Conservation (phyloP, 1,284 basidiomycete species). For the Cutaneotrichosporon sp. region DNA sequence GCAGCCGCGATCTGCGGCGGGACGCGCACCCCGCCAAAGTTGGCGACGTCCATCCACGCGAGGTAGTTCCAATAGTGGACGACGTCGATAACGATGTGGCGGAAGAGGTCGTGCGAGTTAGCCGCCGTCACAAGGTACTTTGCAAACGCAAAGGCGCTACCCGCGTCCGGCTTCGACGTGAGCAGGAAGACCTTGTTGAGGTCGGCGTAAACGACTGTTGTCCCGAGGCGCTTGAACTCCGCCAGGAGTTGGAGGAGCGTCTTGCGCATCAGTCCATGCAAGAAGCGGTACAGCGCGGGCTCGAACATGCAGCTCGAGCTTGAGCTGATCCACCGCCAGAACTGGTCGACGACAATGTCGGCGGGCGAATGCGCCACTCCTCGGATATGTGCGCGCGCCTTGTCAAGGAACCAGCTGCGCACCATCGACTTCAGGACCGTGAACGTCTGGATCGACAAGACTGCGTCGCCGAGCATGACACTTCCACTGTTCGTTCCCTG, state of each 20-base stretch:
- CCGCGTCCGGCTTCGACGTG: conserved; percentile 88
- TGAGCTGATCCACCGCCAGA: conserved; percentile 96
- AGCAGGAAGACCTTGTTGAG: conserved; percentile 87
- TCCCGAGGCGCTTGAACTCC: conserved; percentile 93
- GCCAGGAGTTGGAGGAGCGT: conserved; percentile 95
- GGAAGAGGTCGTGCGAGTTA: conserved; percentile 92
- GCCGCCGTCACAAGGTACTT: conserved; percentile 92
- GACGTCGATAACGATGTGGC: conserved; percentile 83
- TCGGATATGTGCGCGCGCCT: conserved; percentile 60
- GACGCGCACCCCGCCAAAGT: conserved; percentile 87
- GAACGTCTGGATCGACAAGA: conserved; percentile 88
- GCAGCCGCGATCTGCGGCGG: conserved; percentile 56
- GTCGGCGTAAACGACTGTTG: conserved; percentile 91
- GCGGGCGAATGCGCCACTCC: conserved; percentile 52
- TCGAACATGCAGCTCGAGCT: conserved; percentile 85
- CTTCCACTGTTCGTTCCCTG: conserved; percentile 69
- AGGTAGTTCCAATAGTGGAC: conserved; percentile 93
- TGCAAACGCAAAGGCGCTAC: conserved; percentile 91
- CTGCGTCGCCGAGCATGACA: conserved; percentile 84
- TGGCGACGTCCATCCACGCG: conserved; percentile 93
- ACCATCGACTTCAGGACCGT: conserved; percentile 82
- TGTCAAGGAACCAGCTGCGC: conserved; percentile 87
- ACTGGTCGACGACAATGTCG: conserved; percentile 70
- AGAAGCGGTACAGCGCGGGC: conserved; percentile 86
- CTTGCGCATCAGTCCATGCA: conserved; percentile 96